Conservation (phyloP, 2,329 filamentous ascomycete genomes). For the Xylaria hypoxylon region DNA sequence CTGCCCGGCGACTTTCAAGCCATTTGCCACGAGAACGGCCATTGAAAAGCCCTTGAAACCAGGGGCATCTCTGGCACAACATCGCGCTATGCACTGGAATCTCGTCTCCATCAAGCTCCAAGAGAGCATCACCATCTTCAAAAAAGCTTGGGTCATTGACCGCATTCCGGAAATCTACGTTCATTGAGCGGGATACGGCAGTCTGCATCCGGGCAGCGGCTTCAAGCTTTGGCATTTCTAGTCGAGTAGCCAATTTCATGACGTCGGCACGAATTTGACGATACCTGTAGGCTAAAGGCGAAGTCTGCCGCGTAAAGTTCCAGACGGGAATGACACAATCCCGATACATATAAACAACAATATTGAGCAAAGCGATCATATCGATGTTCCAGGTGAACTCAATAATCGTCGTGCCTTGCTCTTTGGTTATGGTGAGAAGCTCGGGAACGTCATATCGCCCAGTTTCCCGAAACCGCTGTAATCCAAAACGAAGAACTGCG, state of each 20-base stretch:
- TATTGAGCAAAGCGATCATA: conserved; percentile 80
- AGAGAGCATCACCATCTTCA: conserved; percentile 79
- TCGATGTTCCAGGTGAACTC: conserved; percentile 77
- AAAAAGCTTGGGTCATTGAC: conserved; percentile 78
- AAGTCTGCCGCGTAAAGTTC: conserved; percentile 78
- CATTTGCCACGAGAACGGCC: conserved; percentile 89
- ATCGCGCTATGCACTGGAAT: conserved; percentile 81
- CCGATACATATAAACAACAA: conserved; percentile 83
- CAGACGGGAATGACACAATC: conserved; percentile 86
- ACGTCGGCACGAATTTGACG: conserved; percentile 84
- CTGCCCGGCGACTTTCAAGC: conserved; percentile 76
- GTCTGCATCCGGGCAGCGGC: conserved; percentile 81
- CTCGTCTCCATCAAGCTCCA: conserved; percentile 82
- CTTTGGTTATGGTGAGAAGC: conserved; percentile 66
- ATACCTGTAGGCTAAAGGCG: conserved; percentile 76
- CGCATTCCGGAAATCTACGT: conserved; percentile 77
- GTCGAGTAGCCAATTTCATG: conserved; percentile 82
- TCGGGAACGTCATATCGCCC: conserved; percentile 70
- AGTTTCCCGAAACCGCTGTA: conserved; percentile 67
- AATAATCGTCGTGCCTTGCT: conserved; percentile 65
- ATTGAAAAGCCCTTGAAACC: conserved; percentile 90
- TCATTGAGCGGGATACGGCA: conserved; percentile 71
- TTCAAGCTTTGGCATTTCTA: conserved; percentile 80
- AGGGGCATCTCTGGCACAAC: conserved; percentile 86
- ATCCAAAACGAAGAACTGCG: conserved; percentile 70